These are phyloP conservation scores for Takakia lepidozioides DNA, from an alignment of 225 moss, liverwort and hornwort species.

Conservation along the genomic window DNA sequence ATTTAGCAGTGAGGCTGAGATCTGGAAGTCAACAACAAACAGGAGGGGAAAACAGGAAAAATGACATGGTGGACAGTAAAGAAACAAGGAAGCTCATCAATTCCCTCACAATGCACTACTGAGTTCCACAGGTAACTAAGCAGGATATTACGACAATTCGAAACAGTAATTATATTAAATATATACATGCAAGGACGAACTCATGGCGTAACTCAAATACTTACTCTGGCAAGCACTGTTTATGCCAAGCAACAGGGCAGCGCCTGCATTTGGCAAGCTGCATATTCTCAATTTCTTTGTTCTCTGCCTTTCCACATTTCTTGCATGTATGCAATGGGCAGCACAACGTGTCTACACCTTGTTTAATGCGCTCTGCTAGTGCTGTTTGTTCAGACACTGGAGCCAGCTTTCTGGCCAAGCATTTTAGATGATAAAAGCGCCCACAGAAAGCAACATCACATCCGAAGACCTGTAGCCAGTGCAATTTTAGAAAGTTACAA, in stretches of 20 bases:
- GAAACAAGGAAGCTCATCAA: no score
- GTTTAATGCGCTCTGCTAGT: slow-evolving; percentile 20
- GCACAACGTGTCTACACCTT: slow-evolving; percentile 32
- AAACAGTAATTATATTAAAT: no score
- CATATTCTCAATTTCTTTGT: slow-evolving; percentile 15
- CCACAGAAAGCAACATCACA: slow-evolving; percentile 57
- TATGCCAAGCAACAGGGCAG: slow-evolving; percentile 48
- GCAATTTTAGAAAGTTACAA: no score
- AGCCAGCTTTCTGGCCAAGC: slow-evolving; percentile 24
- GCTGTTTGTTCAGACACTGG: slow-evolving; percentile 8
- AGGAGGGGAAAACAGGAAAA: no score
- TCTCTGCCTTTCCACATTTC: slow-evolving; percentile 37
- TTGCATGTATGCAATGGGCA: slow-evolving; percentile 43
- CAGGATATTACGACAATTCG: no score
- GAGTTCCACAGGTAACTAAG: no score
- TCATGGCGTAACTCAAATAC: no score
- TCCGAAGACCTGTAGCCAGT: slow-evolving; percentile 39
- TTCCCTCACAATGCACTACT: no score
- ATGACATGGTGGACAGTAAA: no score
- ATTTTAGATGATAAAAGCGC: slow-evolving; percentile 43
- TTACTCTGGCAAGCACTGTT: slow-evolving; percentile 45
- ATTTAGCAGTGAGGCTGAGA: no score
- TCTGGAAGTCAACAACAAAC: no score
- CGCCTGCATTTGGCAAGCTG: slow-evolving; percentile 43
- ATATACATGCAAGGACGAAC: no score